Base-by-base conservation (phyloP, 495 filamentous ascomycete genomes). In the Penicillium pancosmium region DNA sequence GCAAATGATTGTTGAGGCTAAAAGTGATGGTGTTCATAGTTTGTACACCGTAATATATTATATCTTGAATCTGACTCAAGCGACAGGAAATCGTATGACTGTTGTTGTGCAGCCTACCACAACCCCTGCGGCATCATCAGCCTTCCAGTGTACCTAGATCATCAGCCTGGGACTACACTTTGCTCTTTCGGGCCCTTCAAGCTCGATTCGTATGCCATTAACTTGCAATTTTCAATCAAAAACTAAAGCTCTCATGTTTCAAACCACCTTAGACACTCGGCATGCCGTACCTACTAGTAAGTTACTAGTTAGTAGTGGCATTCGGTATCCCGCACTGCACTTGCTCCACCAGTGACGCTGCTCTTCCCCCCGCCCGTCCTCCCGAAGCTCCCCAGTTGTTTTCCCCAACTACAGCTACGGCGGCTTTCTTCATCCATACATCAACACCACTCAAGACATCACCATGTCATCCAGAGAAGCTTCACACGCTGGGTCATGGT, bases 401-500 rank as follows among this genome's bases (percentile, higher is more conserved):
- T 19, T 27, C 46, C 19, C 46, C 19, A 19, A 44, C 41, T 18
- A 44, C 15, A 9, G n/a, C 41, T 44, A 44, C 41, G 8, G 16
- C 41, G 16, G 6, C 36, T 40, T 40, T 13, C 36, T 31, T 55
- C 46, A 33, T 41, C 33, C 53, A 18, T 48, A n/a, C 16, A 44
- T 9, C 27, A n/a, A 51, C 19, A 33, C 21, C 40, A 36, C 36
- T 40, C 15, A 33, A 36, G 18, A 50, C 5, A 18, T 31, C 36
- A 70, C 35, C 38, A 88, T 90, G 85, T 56, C 80, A 18, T 83
- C 82, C 52, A 82, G 93, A 66, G 74, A 80, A 56, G 89, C 93
- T 34, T 80, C 71, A 62, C 87, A 90, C 65, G 86, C 87, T 59
- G 89, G 89, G 36, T 91, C 90, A 35, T 99, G 95, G 94, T 99